Conservation (phyloP, 331 rosid species). For the Cydonia oblonga region DNA sequence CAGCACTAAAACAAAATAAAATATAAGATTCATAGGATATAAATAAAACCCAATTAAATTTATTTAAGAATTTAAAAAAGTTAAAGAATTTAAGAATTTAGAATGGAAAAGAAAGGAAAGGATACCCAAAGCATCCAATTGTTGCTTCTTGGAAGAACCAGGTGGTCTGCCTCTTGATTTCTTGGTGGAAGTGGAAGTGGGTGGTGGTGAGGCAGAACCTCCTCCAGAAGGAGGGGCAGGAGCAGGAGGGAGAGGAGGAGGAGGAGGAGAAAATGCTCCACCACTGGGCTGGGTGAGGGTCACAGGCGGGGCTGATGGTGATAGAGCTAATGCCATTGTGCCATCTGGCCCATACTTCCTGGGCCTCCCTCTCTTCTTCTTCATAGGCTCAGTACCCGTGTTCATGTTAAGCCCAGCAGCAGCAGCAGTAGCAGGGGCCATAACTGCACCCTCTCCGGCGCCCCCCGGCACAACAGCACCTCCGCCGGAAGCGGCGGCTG, state of each 20-base stretch:
- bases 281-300: constrained; percentile 23
- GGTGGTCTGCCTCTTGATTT: constrained; percentile 16
- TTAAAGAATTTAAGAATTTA: background rate
- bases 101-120: background rate
- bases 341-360: constrained; percentile 66
- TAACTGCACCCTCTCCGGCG: constrained; percentile 5
- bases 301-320: constrained; percentile 9
- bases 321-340: constrained; percentile 28
- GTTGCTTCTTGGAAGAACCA: constrained; percentile 37
- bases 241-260: constrained; percentile 12
- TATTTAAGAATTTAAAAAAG: background rate
- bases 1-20: background rate
- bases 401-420: constrained; percentile 20
- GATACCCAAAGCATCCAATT: constrained; percentile 30
- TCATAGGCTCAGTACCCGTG: constrained; percentile 24
- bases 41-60: background rate
- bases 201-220: constrained; percentile 15
- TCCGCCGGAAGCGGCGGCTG: background rate
- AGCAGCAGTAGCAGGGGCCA: background rate
- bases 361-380: constrained; percentile 77
- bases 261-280: constrained; percentile 20
- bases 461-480: background rate
- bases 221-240: constrained; percentile 15
- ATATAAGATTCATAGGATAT: background rate
- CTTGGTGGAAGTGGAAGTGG: constrained; percentile 22